Evolutionary conservation across 2,329 filamentous ascomycete species (phyloP), one percentile per base, ranked within the genome.

Genomic region (Didymella segeticola): DNA sequence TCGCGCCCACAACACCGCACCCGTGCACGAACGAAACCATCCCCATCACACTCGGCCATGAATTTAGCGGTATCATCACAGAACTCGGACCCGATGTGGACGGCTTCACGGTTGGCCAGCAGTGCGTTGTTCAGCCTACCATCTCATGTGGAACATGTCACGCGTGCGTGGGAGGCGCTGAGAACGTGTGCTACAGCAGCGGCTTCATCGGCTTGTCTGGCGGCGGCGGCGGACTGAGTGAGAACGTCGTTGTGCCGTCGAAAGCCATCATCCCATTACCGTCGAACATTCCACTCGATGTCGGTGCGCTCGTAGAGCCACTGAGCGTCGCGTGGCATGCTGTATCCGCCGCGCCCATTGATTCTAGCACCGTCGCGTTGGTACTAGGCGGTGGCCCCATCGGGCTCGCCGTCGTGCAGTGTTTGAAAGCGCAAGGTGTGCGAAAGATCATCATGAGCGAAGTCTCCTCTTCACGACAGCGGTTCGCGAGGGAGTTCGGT

Each of bases 291-390:
- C 74, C 78, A 0, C 75, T 85, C 17, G 80, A 84, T 34, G 74
- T 84, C 14, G 82, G 68, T 47, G 85, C 86, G 0, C 75, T 89
- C 3, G 80, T 88, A 6, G 86, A 89, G 60, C 86, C 86, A 0
- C 73, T 89, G 2, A 77, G 84, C 0, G 85, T 89, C 0, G 85
- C 83, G 8, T 88, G 85, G 85, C 86, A 89, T 61, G 85, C 84
- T 0, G 80, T 86, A 9, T 77, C 78, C 5, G 73, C 81, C 4
- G 78, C 78, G 0, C 77, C 78, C 0, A 70, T 85, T 29, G 77
- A 77, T 11, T 53, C 71, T 2, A 79, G 78, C 1, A 77, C 82
- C 12, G 77, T 75, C 1, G 81, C 81, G 1, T 63, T 88, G 17
- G 78, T 89, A 6, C 71, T 87, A 3, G 86, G 86, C 5, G 84